These are phyloP conservation scores for Exophiala alcalophila DNA, from an alignment of 2,329 filamentous ascomycete species.

Conservation along the genomic window DNA sequence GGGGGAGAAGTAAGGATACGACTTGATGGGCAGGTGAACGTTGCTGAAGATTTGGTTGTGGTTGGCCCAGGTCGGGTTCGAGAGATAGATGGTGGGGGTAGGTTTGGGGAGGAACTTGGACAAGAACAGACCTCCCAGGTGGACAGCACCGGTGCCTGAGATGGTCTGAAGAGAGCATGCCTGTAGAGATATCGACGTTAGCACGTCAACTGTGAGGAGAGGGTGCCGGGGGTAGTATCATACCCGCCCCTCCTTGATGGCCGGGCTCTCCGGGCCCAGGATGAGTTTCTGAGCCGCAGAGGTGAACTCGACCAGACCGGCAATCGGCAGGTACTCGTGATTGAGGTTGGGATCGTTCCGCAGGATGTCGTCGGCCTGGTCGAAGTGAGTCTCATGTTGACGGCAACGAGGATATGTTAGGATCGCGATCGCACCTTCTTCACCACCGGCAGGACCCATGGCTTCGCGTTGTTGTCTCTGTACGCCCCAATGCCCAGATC, in stretches of 20 bases:
- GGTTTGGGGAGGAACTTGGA: conserved; percentile 75
- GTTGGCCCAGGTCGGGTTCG: conserved; percentile 95
- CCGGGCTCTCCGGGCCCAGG: conserved; percentile 74
- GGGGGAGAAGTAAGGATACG: conserved; percentile 92
- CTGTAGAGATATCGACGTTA: conserved; percentile 36
- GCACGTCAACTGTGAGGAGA: conserved; percentile 1
- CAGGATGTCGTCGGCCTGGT: conserved; percentile 83
- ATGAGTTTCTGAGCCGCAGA: conserved; percentile 87
- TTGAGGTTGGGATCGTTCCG: conserved; percentile 86
- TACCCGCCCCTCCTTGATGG: conserved; percentile 77
- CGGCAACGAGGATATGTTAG: background rate
- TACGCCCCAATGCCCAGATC: conserved; percentile 96
- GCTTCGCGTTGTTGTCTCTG: conserved; percentile 90
- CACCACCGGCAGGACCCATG: conserved; percentile 93
- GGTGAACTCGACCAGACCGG: conserved; percentile 81
- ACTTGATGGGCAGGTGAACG: conserved; percentile 71
- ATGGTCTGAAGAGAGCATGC: conserved; percentile 84
- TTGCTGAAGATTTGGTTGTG: conserved; percentile 98
- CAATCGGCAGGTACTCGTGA: conserved; percentile 97
- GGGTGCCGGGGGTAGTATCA: conserved; percentile 26
- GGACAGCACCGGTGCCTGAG: conserved; percentile 92
- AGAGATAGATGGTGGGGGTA: conserved; percentile 79
- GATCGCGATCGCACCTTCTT: conserved; percentile 66
- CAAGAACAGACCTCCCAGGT: conserved; percentile 91
- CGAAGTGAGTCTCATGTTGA: background rate